Evolutionary conservation across 495 filamentous ascomycete genomes (phyloP).

Genomic region (Copromyces sp.): DNA sequence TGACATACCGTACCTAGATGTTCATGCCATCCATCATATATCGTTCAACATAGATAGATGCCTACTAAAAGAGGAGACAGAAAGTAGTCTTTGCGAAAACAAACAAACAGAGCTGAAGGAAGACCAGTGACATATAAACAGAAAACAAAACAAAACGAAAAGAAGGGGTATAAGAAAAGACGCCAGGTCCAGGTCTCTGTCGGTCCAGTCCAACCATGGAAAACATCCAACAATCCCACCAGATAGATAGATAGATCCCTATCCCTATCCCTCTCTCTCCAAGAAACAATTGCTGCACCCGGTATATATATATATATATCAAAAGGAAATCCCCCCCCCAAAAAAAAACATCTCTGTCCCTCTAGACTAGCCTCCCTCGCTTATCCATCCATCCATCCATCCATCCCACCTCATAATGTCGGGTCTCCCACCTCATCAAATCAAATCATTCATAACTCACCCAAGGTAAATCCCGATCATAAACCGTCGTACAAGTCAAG

Average conservation of each 20-base stretch:
- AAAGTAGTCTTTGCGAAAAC: background rate
- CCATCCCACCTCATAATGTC: no score
- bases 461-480: conserved; percentile 76
- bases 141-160: background rate
- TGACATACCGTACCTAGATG: background rate
- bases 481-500: conserved; percentile 69
- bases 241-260: no score
- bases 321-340: background rate
- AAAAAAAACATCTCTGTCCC: background rate
- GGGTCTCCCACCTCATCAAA: background rate
- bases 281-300: background rate
- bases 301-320: background rate
- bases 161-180: conserved; percentile 1
- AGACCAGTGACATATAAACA: background rate
- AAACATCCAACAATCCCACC: background rate
- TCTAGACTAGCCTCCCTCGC: background rate
- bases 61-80: background rate
- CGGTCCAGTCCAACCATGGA: background rate
- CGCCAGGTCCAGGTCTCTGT: conserved; percentile 5
- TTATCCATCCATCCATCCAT: no score
- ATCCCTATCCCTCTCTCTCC: background rate
- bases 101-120: no score
- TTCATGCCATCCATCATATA: background rate
- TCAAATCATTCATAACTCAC: conserved; percentile 21
- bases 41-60: background rate